Evolutionary conservation across 805 yeast genomes (phyloP), one percentile per base, ranked within the genome.

Genomic region (Metschnikowia colocasiae): DNA sequence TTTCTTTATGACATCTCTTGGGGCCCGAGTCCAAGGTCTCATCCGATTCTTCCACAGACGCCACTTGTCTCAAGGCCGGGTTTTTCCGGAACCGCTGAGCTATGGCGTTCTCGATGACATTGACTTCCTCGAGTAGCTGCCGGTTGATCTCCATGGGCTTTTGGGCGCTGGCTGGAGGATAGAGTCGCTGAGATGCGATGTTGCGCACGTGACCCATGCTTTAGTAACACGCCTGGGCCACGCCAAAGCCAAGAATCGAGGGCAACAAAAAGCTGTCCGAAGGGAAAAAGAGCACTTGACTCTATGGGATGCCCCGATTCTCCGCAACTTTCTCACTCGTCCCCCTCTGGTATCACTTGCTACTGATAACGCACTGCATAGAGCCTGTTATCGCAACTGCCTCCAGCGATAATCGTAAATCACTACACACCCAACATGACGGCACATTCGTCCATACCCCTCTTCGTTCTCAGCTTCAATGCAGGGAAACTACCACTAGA

Each of bases 91-190:
- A 65, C 45, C 97, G 68, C 40, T 75, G 76, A 0, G 84, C 64
- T 0, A 89, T 73, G 0, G 88, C 88, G 25, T 65, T 57, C 57
- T 91, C 95, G 3, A 92, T 75, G 2, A 79, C 65, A 52, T 91
- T 95, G 16, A 87, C 62, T 59, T 86, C 94, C 57, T 83, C 89
- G 6, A 80, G 55, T 16, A 61, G 49, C 13, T 59, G 54, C 29
- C 77, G 48, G 52, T 69, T 71, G 6, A 60, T 43, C 51, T 72
- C 76, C 41, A 71, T 58, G 20, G 63, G 59, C 47, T 39, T 43
- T 6, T n/a, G 40, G 30, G 13, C 10, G 8, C 12, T 4, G 25
- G 12, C 26, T 3, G 18, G 22, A 13, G 12, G 15, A 27, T 18
- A 13, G 42, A 9, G 32, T 12, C n/a, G 23, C 25, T 18, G 23